Evolutionary conservation across 1,139 yeast species (phyloP).

Genomic region (Suhomyces chickasaworum): DNA sequence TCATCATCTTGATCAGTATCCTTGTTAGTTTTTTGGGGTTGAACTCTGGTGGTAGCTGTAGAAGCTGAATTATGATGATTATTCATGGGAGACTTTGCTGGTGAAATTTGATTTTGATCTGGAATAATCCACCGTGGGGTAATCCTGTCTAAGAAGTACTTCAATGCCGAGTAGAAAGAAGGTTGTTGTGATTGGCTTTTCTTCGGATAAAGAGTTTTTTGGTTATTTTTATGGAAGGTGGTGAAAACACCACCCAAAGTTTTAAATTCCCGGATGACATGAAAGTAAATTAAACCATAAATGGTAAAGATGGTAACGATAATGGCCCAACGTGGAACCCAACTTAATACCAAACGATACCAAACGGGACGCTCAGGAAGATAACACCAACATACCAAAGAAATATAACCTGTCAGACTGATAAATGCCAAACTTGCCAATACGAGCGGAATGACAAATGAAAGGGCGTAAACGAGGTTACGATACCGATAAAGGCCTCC

Average conservation of each 20-base stretch:
- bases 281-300: conserved; percentile 71
- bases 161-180: conserved; percentile 39
- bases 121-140: conserved; percentile 38
- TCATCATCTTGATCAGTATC: conserved; percentile 13
- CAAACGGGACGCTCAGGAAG: conserved; percentile 73
- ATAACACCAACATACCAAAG: conserved; percentile 79
- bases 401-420: conserved; percentile 52
- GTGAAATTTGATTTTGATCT: conserved; percentile 15
- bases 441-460: conserved; percentile 63
- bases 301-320: conserved; percentile 63
- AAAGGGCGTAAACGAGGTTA: conserved; percentile 57
- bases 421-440: conserved; percentile 78
- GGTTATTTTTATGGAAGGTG: conserved; percentile 27
- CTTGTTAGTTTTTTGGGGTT: conserved; percentile 3
- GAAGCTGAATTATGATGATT: conserved; percentile 5
- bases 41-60: conserved; percentile 1
- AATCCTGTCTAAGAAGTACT: conserved; percentile 31
- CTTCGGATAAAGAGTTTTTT: conserved; percentile 12
- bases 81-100: not conserved
- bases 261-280: conserved; percentile 65
- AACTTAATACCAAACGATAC: conserved; percentile 73
- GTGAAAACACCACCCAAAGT: conserved; percentile 51
- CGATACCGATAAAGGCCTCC: conserved; percentile 76
- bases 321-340: conserved; percentile 80
- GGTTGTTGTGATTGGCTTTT: conserved; percentile 27